A percentile compares a stretch with the other conserved stretches of the same genome.
These are phyloP conservation scores for Stemphylium beticola DNA, from an alignment of 2,329 filamentous ascomycete genomes.

Conservation along the genomic window DNA sequence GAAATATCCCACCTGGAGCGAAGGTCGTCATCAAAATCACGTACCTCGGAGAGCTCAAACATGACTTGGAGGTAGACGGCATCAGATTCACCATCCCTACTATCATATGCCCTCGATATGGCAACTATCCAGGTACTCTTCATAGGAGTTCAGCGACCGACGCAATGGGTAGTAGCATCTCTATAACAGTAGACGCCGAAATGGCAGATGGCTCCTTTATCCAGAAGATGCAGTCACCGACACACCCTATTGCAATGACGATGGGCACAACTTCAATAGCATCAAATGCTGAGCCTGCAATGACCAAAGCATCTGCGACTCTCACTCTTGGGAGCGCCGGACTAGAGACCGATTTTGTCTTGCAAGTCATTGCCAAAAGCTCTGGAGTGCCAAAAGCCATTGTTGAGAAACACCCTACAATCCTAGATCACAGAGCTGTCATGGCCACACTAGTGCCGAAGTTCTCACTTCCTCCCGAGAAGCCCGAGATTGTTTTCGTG, in stretches of 20 bases:
- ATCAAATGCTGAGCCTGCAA: constrained; percentile 55
- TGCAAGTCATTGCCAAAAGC: constrained; percentile 68
- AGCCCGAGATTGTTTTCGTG: constrained; percentile 72
- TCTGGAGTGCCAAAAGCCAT: constrained; percentile 67
- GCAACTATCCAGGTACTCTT: constrained; percentile 52
- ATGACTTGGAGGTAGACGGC: constrained; percentile 71
- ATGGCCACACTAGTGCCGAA: constrained; percentile 75
- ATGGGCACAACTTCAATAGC: constrained; percentile 64
- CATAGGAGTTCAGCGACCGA: constrained; percentile 12
- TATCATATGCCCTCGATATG: constrained; percentile 71
- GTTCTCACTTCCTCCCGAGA: constrained; percentile 64
- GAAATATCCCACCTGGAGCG: constrained; percentile 67
- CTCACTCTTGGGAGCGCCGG: constrained; percentile 60
- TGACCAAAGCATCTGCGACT: constrained; percentile 67
- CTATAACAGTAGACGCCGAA: constrained; percentile 65
- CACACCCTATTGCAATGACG: constrained; percentile 69
- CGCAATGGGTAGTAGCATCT: constrained; percentile 50
- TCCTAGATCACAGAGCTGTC: constrained; percentile 67
- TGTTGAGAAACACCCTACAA: constrained; percentile 68
- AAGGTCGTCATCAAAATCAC: constrained; percentile 66
- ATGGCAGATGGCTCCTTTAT: constrained; percentile 65
- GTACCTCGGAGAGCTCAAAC: constrained; percentile 74
- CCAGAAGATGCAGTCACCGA: constrained; percentile 68
- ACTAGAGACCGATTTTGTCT: constrained; percentile 69
- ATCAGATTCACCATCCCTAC: constrained; percentile 73